Conservation (phyloP, 371 early-diverging fungal genomes). For the Mucor plumbeus region DNA sequence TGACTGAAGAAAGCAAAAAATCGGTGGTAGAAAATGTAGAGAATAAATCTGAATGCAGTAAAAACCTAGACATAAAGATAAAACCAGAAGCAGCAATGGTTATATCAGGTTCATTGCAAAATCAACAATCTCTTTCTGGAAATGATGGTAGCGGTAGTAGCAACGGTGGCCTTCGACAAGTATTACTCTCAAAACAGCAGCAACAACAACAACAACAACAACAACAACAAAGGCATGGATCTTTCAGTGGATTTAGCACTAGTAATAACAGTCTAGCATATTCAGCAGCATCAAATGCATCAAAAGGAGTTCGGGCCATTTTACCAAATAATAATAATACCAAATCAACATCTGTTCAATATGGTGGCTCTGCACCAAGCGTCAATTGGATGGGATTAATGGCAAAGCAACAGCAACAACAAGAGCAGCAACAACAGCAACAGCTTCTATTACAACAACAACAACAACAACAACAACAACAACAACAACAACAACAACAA, state of each 20-base stretch:
- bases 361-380: constrained; percentile 12
- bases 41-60: neutral
- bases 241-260: constrained; percentile 7
- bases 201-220: constrained; percentile 4
- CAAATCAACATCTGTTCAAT: constrained; percentile 7
- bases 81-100: constrained; percentile 20
- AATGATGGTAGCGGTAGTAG: constrained; percentile 12
- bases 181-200: constrained; percentile 10
- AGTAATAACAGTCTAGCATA: neutral
- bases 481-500: constrained; percentile 3
- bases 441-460: constrained; percentile 6
- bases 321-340: constrained; percentile 11
- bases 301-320: constrained; percentile 7
- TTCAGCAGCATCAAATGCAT: too few relatives aligned
- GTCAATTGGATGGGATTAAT: constrained; percentile 26
- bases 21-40: neutral
- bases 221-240: constrained; percentile 7
- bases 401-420: constrained; percentile 18
- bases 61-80: neutral
- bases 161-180: constrained; percentile 9
- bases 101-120: constrained; percentile 15
- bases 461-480: constrained; percentile 3
- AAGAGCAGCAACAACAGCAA: constrained; percentile 17
- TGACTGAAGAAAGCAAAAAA: constrained; percentile 11
- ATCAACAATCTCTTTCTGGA: constrained; percentile 4